Evolutionary conservation across 2,329 filamentous ascomycete species (phyloP).

Genomic region (Fusarium sp.): DNA sequence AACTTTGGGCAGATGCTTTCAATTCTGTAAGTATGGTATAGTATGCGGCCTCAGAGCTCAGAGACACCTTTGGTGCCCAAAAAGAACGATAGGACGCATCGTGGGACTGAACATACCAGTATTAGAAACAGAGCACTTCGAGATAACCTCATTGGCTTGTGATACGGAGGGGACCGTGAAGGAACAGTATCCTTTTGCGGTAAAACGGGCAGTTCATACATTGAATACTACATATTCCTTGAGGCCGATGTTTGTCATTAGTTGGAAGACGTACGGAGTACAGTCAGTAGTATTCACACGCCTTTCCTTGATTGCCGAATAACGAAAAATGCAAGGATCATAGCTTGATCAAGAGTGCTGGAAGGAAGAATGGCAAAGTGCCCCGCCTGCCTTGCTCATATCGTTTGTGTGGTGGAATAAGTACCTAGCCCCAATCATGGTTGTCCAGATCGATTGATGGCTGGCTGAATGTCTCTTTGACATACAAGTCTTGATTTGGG

Average conservation of each 20-base stretch:
- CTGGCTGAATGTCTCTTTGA: conserved; percentile 14
- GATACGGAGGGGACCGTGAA: not conserved
- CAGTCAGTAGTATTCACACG: not conserved
- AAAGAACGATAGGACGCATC: not conserved
- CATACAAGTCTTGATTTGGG: not conserved
- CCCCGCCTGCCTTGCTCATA: conserved; percentile 12
- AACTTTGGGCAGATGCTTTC: not conserved
- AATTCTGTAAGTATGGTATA: conserved; percentile 11
- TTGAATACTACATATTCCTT: not conserved
- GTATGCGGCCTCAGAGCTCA: conserved; percentile 19
- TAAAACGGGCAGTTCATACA: not conserved
- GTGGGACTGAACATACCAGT: not conserved
- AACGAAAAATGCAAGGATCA: conserved; percentile 18
- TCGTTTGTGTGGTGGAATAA: conserved; percentile 22
- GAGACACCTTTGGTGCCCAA: not conserved
- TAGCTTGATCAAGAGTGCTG: not conserved
- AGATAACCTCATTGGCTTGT: not conserved
- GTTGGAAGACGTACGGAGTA: not conserved
- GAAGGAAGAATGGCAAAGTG: conserved; percentile 9
- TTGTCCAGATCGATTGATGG: conserved; percentile 4
- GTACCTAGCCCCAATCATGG: not conserved
- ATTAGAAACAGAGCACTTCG: not conserved
- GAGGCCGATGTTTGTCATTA: not conserved
- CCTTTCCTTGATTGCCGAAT: conserved; percentile 14
- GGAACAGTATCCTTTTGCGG: not conserved